A percentile compares a stretch with the other conserved stretches of the same genome.
Evolutionary conservation across 345 rosid genomes (phyloP).

Genomic region (Excoecaria agallocha): DNA sequence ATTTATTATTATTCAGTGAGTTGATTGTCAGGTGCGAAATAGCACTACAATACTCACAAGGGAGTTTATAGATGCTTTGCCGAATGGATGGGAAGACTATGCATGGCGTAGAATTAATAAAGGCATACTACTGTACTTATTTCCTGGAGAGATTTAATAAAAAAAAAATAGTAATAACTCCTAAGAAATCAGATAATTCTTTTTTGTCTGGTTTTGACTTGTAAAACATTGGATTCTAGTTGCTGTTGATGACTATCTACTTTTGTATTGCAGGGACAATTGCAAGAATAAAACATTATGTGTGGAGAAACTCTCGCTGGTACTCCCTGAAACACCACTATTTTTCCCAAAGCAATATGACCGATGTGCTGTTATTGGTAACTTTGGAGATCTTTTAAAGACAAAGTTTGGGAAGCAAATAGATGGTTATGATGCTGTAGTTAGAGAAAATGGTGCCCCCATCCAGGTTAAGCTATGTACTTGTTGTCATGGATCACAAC

Average conservation of each 20-base stretch:
- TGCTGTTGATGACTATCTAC: slow-evolving; percentile 1
- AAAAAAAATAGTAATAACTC: neutral
- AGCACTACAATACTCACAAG: slow-evolving; percentile 86
- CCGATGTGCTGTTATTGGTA: slow-evolving; percentile 94
- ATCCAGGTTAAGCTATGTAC: slow-evolving; percentile 50
- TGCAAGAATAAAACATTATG: slow-evolving; percentile 79
- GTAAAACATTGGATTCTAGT: neutral
- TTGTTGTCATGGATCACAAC: neutral
- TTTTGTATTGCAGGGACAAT: slow-evolving; percentile 53
- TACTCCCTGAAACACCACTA: slow-evolving; percentile 81
- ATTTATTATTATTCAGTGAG: slow-evolving; percentile 47
- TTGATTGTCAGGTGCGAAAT: slow-evolving; percentile 77
- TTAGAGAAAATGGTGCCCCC: slow-evolving; percentile 94
- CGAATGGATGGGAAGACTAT: slow-evolving; percentile 95
- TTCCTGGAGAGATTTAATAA: neutral
- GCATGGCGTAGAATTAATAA: slow-evolving; percentile 97
- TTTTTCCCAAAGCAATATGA: slow-evolving; percentile 74
- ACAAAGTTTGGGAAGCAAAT: slow-evolving; percentile 89
- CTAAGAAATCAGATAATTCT: neutral
- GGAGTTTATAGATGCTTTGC: slow-evolving; percentile 88
- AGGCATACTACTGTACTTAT: slow-evolving; percentile 85
- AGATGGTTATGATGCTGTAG: slow-evolving; percentile 76
- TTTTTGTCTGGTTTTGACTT: slow-evolving; percentile 7
- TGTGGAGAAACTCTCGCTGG: slow-evolving; percentile 77
- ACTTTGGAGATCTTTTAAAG: slow-evolving; percentile 90